These are phyloP conservation scores for Talaromyces nanjingensis DNA, from an alignment of 495 filamentous ascomycete genomes.

Conservation along the genomic window DNA sequence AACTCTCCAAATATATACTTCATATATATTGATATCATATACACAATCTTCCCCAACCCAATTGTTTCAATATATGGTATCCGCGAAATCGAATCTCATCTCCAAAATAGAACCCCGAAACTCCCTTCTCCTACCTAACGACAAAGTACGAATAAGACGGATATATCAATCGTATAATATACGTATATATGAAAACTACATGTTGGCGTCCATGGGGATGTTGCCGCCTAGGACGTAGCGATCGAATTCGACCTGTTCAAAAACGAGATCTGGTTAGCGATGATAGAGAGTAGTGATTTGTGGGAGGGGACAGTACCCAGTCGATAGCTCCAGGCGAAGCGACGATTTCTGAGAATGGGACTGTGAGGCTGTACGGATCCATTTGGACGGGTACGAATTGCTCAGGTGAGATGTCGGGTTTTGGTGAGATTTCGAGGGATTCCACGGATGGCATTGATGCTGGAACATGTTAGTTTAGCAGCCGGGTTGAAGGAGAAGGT, in stretches of 20 bases:
- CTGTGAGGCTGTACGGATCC: slow-evolving; percentile 2
- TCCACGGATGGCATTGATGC: slow-evolving; percentile 13
- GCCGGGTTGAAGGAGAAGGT: not conserved
- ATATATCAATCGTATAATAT: not conserved
- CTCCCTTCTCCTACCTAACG: not conserved
- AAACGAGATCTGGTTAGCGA: not conserved
- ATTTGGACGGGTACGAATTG: not conserved
- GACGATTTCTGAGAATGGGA: slow-evolving; percentile 20
- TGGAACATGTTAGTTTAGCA: slow-evolving; percentile 15
- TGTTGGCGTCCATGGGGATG: not conserved
- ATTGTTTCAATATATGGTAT: not conserved
- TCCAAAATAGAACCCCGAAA: not conserved
- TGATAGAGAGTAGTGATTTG: too few relatives aligned
- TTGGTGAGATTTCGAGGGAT: slow-evolving; percentile 6
- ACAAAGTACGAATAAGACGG: not conserved
- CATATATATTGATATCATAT: not conserved
- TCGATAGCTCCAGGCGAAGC: slow-evolving; percentile 26
- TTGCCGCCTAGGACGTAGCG: slow-evolving; percentile 6
- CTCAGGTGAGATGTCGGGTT: slow-evolving; percentile 3
- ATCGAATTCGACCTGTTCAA: slow-evolving; percentile 7
- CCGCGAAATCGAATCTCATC: not conserved
- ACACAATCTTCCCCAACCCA: not conserved
- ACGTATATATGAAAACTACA: not conserved
- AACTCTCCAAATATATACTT: not conserved
- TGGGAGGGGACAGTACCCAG: slow-evolving; percentile 23